Evolutionary conservation across 2,329 filamentous ascomycete species (phyloP).

Genomic region (Exophiala oligosperma): DNA sequence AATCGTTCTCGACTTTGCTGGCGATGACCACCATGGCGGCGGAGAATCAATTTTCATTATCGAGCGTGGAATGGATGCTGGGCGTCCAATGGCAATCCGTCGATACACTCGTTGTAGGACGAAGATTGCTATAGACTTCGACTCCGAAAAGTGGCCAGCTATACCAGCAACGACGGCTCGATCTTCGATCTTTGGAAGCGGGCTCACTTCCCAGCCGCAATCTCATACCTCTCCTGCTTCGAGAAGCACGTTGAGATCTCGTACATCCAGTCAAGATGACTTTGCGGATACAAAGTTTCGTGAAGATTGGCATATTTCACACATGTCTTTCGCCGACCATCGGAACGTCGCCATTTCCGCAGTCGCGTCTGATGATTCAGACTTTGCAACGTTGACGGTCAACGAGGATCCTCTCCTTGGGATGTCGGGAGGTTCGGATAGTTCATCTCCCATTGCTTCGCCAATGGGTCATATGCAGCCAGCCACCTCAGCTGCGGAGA

Average conservation of each 20-base stretch:
- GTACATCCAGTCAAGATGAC: conserved; percentile 34
- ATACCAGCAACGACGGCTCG: conserved; percentile 28
- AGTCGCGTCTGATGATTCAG: conserved; percentile 71
- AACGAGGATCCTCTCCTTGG: conserved; percentile 75
- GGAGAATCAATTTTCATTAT: conserved; percentile 78
- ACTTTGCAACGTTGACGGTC: conserved; percentile 67
- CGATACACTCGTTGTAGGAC: conserved; percentile 59
- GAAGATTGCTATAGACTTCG: conserved; percentile 31
- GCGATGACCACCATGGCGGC: conserved; percentile 71
- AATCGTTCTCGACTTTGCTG: conserved; percentile 85
- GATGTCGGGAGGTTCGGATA: conserved; percentile 55
- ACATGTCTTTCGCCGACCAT: conserved; percentile 61
- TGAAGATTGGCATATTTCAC: conserved; percentile 68
- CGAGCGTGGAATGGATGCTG: conserved; percentile 67
- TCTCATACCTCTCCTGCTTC: conserved; percentile 21
- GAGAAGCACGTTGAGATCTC: conserved; percentile 34
- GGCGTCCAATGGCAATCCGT: conserved; percentile 52
- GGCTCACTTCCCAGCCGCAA: conserved; percentile 27
- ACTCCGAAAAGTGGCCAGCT: conserved; percentile 26
- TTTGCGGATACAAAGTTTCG: conserved; percentile 40
- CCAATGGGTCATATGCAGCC: conserved; percentile 50
- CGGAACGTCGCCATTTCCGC: conserved; percentile 66
- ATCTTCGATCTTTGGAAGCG: conserved; percentile 53
- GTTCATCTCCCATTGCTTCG: conserved; percentile 56
- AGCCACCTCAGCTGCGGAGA: conserved; percentile 51